Evolutionary conservation across 2,329 filamentous ascomycete species (phyloP).

Genomic region (Amylocarpus encephaloides): DNA sequence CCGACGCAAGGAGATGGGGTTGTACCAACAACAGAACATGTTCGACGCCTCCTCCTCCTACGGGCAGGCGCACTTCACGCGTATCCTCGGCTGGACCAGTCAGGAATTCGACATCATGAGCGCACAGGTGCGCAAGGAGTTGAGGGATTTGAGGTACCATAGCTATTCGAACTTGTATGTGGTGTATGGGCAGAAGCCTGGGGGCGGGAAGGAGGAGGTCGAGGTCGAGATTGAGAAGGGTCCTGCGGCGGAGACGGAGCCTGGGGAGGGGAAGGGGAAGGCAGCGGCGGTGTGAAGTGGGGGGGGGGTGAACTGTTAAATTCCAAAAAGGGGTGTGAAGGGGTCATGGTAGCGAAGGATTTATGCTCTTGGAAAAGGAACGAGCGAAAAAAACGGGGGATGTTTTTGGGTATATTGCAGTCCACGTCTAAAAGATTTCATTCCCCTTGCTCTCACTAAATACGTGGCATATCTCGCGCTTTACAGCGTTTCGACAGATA

Average conservation of each 20-base stretch:
- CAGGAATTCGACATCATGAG: conserved; percentile 28
- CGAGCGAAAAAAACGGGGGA: no score
- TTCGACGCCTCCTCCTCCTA: conserved; percentile 15
- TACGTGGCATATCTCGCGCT: neutral
- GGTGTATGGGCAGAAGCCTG: conserved; percentile 29
- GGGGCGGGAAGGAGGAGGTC: neutral
- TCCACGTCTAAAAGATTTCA: no score
- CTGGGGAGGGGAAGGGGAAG: neutral
- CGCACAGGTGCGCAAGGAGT: conserved; percentile 27
- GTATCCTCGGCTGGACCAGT: conserved; percentile 26
- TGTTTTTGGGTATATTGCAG: no score
- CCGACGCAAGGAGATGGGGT: conserved; percentile 33
- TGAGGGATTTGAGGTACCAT: conserved; percentile 29
- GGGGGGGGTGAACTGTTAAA: no score
- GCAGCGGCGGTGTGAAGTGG: neutral
- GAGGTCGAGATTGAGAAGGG: no score
- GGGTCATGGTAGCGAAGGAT: no score
- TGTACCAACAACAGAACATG: conserved; percentile 22
- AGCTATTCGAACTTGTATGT: conserved; percentile 30
- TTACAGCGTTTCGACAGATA: neutral
- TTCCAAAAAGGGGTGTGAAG: no score
- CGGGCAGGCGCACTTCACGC: conserved; percentile 25
- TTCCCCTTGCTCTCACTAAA: no score
- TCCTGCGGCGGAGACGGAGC: no score
- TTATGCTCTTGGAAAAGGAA: no score